phyloP scores from a whole-genome alignment of 2,329 filamentous ascomycete genomes.

The Colletotrichum sp. region DNA sequence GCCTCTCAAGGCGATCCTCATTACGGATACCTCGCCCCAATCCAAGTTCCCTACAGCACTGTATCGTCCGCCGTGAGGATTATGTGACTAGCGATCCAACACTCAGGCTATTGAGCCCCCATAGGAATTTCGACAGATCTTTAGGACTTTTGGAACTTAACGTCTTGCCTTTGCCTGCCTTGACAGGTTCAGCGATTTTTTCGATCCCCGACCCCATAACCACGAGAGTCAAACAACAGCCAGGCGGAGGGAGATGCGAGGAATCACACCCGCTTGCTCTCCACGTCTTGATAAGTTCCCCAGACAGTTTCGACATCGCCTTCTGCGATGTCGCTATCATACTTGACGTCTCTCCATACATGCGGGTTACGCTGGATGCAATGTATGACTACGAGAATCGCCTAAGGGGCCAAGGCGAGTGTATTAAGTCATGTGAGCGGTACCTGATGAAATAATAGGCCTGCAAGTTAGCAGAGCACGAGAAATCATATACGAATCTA shows the following conservation, averaged over 20 bases:
- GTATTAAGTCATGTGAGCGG: too few species aligned
- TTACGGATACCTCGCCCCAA: background rate
- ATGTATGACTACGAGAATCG: rapidly evolving
- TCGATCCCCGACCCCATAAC: too few species aligned
- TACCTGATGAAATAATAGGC: too few species aligned
- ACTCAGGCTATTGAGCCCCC: background rate
- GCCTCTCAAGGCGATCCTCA: background rate
- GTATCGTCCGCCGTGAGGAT: background rate
- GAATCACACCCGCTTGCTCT: too few species aligned
- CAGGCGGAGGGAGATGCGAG: too few species aligned
- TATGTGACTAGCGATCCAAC: background rate
- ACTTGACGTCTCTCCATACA: rapidly evolving
- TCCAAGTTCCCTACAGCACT: background rate
- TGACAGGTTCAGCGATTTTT: background rate
- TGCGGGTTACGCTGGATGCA: rapidly evolving
- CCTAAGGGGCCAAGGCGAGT: too few species aligned
- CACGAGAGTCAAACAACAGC: too few species aligned
- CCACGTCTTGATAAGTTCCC: rapidly evolving
- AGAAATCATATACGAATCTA: too few species aligned
- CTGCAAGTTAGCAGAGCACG: too few species aligned
- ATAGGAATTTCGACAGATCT: background rate
- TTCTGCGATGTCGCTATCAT: too few species aligned
- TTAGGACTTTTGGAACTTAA: background rate
- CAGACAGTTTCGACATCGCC: too few species aligned
- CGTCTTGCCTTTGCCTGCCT: background rate